Conservation (phyloP, 2,329 filamentous ascomycete species). For the Aureobasidium lini region DNA sequence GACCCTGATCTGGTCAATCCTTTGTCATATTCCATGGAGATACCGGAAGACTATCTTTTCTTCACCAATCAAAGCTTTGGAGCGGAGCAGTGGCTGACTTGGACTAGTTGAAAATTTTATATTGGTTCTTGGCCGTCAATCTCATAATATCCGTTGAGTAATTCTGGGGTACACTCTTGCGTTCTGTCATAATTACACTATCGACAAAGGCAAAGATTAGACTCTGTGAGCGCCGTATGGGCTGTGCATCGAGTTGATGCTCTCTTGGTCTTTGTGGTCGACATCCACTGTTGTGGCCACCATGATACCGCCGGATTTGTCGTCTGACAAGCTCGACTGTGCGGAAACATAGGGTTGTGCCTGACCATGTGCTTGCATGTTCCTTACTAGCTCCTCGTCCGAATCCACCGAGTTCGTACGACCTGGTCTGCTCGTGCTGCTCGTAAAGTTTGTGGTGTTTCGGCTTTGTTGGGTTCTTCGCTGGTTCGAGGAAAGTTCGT, state of each 20-base stretch:
- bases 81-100: not conserved
- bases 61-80: not conserved
- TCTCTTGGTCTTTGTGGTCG: constrained; percentile 1
- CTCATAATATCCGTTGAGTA: not conserved
- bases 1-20: not conserved
- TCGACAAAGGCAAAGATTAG: not conserved
- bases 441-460: not conserved
- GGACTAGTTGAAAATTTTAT: not conserved
- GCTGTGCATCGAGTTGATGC: not conserved
- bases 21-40: not conserved
- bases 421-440: not conserved
- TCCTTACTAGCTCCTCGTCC: constrained; percentile 3
- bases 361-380: constrained; percentile 9
- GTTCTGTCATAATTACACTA: not conserved
- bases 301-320: not conserved
- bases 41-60: constrained; percentile 2
- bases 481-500: constrained; percentile 4
- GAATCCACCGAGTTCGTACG: not conserved
- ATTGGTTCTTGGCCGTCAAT: not conserved
- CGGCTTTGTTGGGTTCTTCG: not conserved
- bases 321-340: not conserved
- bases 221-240: not conserved
- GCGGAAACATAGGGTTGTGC: constrained; percentile 2
- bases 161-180: not conserved
- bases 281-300: constrained; percentile 4